Evolutionary conservation across 2,329 filamentous ascomycete genomes (phyloP), one percentile per base, ranked within the genome.

Genomic region (Alternaria sp.): DNA sequence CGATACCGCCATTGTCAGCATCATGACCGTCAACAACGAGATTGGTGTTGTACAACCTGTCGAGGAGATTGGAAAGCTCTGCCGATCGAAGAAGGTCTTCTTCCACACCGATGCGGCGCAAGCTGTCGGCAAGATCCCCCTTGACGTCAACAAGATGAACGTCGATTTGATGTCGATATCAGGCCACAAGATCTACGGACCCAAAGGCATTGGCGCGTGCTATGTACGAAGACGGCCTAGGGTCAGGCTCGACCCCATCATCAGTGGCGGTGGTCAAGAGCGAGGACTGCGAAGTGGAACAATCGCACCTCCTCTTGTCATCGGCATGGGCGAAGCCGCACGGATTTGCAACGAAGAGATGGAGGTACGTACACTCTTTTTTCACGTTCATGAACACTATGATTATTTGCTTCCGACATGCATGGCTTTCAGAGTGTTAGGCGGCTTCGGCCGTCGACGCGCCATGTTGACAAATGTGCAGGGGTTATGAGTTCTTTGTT

Each of bases 1-100:
- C 0, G 94, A 98, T 62, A 99, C 95, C 14, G 90, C 89, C 44
- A 83, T 99, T 30, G 94, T 98, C 80, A 97, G 94, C 76, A 92
- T 99, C 80, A 99, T 99, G 95, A 90, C 95, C 1, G 95, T 99
- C 74, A 99, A 99, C 85, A 99, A 99, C 80, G 95, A 99, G 82
- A 98, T 99, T 73, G 95, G 95, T 75, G 95, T 99, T n/a, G 96
- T 99, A 60, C 95, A 99, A 80, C 95, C 95, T 1, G 82, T 99
- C 60, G 92, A 93, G 71, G 89, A 97, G 82, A 99, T 99, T 77
- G 95, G 95, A 74, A 91, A 90, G 81, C 84, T 99, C 14, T 99
- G 95, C 81, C 89, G 95, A 52, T 86, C 89, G 56, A 95, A 92
- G 81, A 97, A 97, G 84, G 85, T 97, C 45, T 99, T 97, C 81